These are phyloP conservation scores for Syzygium aqueum DNA, from an alignment of 345 rosid species.

Conservation along the genomic window DNA sequence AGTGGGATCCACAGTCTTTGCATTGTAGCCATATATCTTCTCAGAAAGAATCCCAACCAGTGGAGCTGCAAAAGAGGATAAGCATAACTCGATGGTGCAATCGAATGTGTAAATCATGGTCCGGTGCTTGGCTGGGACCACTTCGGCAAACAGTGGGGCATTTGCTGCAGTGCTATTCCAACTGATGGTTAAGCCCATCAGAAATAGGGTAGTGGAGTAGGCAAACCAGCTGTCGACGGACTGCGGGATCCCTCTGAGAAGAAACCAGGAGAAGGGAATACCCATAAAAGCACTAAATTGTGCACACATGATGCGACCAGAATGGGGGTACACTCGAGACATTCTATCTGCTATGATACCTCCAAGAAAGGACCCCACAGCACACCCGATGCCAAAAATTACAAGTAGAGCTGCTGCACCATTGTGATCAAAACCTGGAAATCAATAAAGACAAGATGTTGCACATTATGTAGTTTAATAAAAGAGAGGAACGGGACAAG, in stretches of 20 bases:
- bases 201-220: constrained; percentile 49
- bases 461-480: neutral
- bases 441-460: neutral
- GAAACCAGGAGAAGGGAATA: constrained; percentile 77
- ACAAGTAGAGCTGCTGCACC: constrained; percentile 56
- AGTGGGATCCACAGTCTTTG: constrained; percentile 51
- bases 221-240: constrained; percentile 47
- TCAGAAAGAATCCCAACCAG: constrained; percentile 92
- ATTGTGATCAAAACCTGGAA: constrained; percentile 61
- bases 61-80: constrained; percentile 93
- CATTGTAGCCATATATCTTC: constrained; percentile 64
- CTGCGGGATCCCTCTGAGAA: constrained; percentile 72
- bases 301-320: constrained; percentile 89
- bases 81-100: constrained; percentile 80
- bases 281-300: constrained; percentile 97
- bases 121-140: constrained; percentile 78
- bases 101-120: constrained; percentile 95
- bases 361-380: constrained; percentile 61
- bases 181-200: constrained; percentile 87
- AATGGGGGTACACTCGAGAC: constrained; percentile 49
- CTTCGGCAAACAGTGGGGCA: constrained; percentile 93
- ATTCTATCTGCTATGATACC: constrained; percentile 71
- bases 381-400: constrained; percentile 60
- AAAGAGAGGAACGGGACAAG: neutral
- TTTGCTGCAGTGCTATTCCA: constrained; percentile 85